phyloP scores from a whole-genome alignment of 2,329 filamentous ascomycete species.

The Phyllosticta citriasiana region DNA sequence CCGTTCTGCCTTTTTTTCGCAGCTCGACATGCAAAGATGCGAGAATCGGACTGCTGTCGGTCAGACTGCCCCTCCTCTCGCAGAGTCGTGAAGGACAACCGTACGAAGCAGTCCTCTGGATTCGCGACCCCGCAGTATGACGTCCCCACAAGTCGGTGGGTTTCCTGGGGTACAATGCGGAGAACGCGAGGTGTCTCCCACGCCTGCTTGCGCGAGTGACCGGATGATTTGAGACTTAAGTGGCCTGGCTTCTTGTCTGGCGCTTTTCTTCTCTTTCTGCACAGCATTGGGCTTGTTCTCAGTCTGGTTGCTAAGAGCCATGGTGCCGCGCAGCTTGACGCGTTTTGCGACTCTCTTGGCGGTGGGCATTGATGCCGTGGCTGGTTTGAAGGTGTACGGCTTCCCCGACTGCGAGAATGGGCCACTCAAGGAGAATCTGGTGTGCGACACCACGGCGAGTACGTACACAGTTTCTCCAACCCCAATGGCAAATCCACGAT shows the following conservation, averaged over 20 bases:
- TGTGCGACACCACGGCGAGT: constrained; percentile 39
- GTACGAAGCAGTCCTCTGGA: neutral
- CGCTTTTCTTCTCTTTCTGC: neutral
- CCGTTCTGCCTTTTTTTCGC: neutral
- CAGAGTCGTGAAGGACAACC: neutral
- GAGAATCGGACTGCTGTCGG: neutral
- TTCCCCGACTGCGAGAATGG: constrained; percentile 45
- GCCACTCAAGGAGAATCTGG: constrained; percentile 38
- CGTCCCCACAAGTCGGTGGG: neutral
- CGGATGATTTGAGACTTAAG: neutral
- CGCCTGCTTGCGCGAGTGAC: neutral
- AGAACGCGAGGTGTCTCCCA: neutral
- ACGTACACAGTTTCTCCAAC: constrained; percentile 7
- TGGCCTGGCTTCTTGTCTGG: neutral
- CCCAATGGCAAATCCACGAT: neutral
- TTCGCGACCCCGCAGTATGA: neutral
- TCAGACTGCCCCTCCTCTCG: neutral
- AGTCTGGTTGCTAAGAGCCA: neutral
- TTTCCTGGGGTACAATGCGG: neutral
- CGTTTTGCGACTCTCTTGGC: neutral
- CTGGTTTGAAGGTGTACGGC: neutral
- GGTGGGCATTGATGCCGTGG: neutral
- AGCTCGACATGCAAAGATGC: neutral
- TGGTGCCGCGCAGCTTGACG: neutral
- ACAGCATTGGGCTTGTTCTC: too few species aligned